Evolutionary conservation across 768 basidiomycete genomes (phyloP), one percentile per base, ranked within the genome.

Genomic region (Tremella yokohamensis): DNA sequence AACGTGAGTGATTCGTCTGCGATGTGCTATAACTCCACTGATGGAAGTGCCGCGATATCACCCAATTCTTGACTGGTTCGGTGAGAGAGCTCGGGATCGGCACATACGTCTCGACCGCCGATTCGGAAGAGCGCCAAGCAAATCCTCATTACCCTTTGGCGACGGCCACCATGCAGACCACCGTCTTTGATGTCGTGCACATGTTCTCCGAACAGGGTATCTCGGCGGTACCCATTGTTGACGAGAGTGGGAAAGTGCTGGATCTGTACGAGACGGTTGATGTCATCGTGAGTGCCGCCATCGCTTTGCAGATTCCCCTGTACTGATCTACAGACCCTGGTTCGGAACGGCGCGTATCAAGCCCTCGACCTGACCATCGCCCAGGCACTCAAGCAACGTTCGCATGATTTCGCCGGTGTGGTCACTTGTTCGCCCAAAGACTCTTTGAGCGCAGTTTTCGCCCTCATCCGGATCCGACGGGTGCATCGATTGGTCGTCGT

Each of bases 191-290:
- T 70, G 91, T 98, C 59, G 96, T 98, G 1, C 96, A 99, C 72
- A 91, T 94, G 87, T 98, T 98, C 76, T 94, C 90, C 0, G 89
- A 92, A 76, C 84, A 87, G 42, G 87, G 92, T 24, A 96, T 99
- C 65, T 92, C 90, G 8, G 94, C 94, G 4, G 94, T 99, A 4
- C 96, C 96, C 8, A 97, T 99, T 72, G 82, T 98, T 26, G 90
- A 99, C 68, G 70, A 74, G 40, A 83, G 90, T 8, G 94, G 94
- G 8, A 83, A 92, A 53, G 96, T 99, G 40, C 83, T 98, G 63
- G 93, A 99, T 73, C 78, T 99, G 49, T 99, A 97, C 74, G 96
- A 99, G 78, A 97, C 96, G 4, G 96, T 99, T 20, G 96, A 99
- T 80, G 94, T 99, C 50, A 94, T 98, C 61, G 93, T 96, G 77